Evolutionary conservation across 108 stramenopile species (phyloP).

Genomic region (Chaetoceros muelleri): DNA sequence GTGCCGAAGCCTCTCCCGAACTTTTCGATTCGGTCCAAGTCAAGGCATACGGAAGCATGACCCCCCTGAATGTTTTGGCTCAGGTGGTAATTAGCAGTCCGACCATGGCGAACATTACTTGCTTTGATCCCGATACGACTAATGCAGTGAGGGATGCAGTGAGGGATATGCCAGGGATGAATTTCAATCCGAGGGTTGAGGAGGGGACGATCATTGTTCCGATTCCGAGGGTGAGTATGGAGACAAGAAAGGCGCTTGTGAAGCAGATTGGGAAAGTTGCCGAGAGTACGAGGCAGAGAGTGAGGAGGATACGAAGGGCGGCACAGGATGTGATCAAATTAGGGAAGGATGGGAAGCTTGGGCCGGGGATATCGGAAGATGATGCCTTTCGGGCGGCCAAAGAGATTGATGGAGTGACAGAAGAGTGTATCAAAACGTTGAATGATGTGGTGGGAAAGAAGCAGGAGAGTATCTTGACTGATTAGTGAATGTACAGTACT

Average conservation of each 20-base stretch:
- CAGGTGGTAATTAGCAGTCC: constrained; percentile 80
- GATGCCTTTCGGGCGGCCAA: constrained; percentile 76
- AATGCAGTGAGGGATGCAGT: constrained; percentile 65
- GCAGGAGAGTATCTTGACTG: constrained; percentile 66
- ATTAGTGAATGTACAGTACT: too few species aligned
- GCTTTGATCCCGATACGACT: constrained; percentile 73
- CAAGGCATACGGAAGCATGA: constrained; percentile 58
- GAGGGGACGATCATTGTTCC: constrained; percentile 70
- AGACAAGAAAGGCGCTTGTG: constrained; percentile 62
- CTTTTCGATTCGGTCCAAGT: constrained; percentile 70
- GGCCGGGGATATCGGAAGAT: constrained; percentile 67
- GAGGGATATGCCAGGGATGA: constrained; percentile 44
- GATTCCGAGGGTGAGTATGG: constrained; percentile 57
- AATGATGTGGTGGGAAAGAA: constrained; percentile 62
- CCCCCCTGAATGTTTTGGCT: constrained; percentile 57
- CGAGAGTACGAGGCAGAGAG: constrained; percentile 46
- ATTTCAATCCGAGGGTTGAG: constrained; percentile 70
- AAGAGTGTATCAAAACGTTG: constrained; percentile 43
- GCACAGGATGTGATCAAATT: constrained; percentile 68
- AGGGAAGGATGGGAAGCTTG: constrained; percentile 71
- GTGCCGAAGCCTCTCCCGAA: constrained; percentile 76
- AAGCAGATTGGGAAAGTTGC: constrained; percentile 55
- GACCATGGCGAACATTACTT: constrained; percentile 63
- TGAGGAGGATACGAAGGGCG: constrained; percentile 62
- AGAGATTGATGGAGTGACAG: constrained; percentile 65